These are phyloP conservation scores for Kwoniella sp. DNA, from an alignment of 768 basidiomycete genomes.

Conservation along the genomic window DNA sequence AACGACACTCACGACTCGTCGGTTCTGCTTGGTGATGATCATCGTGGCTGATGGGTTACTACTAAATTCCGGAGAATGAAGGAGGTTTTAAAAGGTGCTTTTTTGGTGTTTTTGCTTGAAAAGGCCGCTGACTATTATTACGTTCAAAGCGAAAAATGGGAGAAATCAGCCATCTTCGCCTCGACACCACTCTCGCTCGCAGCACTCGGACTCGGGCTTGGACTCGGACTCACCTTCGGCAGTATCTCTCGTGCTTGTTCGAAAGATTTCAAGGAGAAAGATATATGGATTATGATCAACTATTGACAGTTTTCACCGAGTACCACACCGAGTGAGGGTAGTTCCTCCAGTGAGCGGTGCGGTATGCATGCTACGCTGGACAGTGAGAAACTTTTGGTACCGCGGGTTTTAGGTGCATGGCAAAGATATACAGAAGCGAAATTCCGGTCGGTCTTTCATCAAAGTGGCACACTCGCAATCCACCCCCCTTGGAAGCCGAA, in stretches of 20 bases:
- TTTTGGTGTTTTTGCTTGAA: conserved; percentile 44
- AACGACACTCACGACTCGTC: conserved; percentile 62
- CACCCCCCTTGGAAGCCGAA: no score
- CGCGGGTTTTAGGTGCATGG: no score
- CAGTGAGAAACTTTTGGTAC: no score
- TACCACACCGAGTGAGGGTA: no score
- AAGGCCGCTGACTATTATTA: conserved; percentile 50
- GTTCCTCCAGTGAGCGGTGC: no score
- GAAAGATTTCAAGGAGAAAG: conserved; percentile 18
- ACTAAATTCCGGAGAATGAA: conserved; percentile 23
- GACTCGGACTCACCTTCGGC: conserved; percentile 33
- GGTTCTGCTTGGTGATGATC: conserved; percentile 95
- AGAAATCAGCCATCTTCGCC: neutral
- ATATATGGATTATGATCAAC: neutral
- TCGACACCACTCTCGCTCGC: neutral
- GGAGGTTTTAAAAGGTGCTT: conserved; percentile 13
- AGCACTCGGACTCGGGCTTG: neutral
- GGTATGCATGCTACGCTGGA: neutral
- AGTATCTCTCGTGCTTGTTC: conserved; percentile 15
- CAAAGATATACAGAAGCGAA: no score
- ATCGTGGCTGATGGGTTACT: conserved; percentile 59
- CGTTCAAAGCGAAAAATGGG: conserved; percentile 2
- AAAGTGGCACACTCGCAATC: no score
- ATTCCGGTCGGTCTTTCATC: no score
- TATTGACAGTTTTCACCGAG: neutral